phyloP scores from a whole-genome alignment of 768 basidiomycete species.

The Psilocybe sp. region DNA sequence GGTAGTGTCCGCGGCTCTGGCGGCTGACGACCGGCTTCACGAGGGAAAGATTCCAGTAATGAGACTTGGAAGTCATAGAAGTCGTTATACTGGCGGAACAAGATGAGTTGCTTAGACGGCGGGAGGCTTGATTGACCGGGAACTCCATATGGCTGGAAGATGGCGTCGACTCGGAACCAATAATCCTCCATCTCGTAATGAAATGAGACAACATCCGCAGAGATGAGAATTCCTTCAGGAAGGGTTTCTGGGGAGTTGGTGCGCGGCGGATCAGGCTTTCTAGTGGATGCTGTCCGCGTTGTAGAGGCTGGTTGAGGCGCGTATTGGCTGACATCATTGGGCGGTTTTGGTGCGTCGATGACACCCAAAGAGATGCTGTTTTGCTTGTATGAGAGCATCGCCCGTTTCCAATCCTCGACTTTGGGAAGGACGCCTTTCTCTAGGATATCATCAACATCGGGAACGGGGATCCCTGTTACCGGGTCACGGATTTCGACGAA shows the following conservation, averaged over 20 bases:
- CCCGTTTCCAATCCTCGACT: conserved; percentile 99
- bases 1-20: conserved; percentile 77
- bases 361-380: conserved; percentile 93
- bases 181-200: conserved; percentile 95
- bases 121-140: conserved; percentile 56
- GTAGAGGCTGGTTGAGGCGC: neutral
- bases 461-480: conserved; percentile 73
- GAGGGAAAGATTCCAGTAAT: conserved; percentile 82
- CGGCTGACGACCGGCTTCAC: conserved; percentile 81
- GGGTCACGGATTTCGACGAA: conserved; percentile 98
- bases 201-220: conserved; percentile 92
- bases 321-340: conserved; percentile 31
- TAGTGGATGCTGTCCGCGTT: conserved; percentile 20
- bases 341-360: conserved; percentile 58
- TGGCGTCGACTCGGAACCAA: conserved; percentile 93
- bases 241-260: conserved; percentile 47
- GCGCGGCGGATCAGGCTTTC: conserved; percentile 30
- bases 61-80: conserved; percentile 97
- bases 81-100: conserved; percentile 96
- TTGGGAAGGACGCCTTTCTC: conserved; percentile 86
- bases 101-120: conserved; percentile 71
- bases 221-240: conserved; percentile 80
- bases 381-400: conserved; percentile 93
- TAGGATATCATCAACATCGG: conserved; percentile 75
- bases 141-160: conserved; percentile 79